Percentiles rank a stretch among this genome's conserved stretches.
Evolutionary conservation across 2,329 filamentous ascomycete genomes (phyloP).

Genomic region (Colletotrichum lindemuthianum): DNA sequence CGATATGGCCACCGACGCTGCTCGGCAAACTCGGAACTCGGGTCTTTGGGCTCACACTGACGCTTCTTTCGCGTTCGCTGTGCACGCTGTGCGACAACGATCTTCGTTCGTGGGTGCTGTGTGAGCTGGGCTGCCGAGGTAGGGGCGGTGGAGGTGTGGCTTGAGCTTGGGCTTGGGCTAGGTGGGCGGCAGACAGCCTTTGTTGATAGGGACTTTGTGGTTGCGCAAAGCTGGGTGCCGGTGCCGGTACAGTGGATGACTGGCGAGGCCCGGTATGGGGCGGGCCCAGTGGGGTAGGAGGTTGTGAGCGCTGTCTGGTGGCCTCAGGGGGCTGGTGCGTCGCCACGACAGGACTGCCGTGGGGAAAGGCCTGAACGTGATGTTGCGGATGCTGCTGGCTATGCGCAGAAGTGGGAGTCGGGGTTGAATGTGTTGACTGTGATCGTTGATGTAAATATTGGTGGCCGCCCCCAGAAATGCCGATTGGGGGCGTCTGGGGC

Average conservation of each 20-base stretch:
- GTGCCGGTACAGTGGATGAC: slow-evolving; percentile 45
- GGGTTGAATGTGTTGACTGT: slow-evolving; percentile 66
- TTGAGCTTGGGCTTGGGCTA: slow-evolving; percentile 38
- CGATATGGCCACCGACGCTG: slow-evolving; percentile 47
- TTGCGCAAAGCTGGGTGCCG: slow-evolving; percentile 53
- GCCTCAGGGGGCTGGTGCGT: slow-evolving; percentile 56
- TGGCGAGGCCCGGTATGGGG: slow-evolving; percentile 57
- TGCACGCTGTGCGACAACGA: slow-evolving; percentile 65
- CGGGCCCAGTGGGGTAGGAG: slow-evolving; percentile 63
- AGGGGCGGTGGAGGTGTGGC: slow-evolving; percentile 45
- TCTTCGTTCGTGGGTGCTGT: slow-evolving; percentile 60
- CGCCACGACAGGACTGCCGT: slow-evolving; percentile 62
- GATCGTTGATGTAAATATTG: slow-evolving; percentile 58
- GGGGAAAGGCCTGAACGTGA: slow-evolving; percentile 60
- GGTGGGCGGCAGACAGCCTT: slow-evolving; percentile 48
- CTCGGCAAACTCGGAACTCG: slow-evolving; percentile 64
- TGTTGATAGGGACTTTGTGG: slow-evolving; percentile 71
- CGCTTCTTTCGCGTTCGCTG: slow-evolving; percentile 73
- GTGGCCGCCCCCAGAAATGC: slow-evolving; percentile 49
- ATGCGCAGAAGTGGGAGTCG: slow-evolving; percentile 71
- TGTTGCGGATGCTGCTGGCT: slow-evolving; percentile 67
- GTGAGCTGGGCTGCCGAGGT: slow-evolving; percentile 50
- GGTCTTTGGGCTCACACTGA: slow-evolving; percentile 84
- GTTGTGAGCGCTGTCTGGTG: slow-evolving; percentile 63
- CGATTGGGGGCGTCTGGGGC: slow-evolving; percentile 57